Evolutionary conservation across 106 monocot species (phyloP).

Genomic region (Allium cepa): DNA sequence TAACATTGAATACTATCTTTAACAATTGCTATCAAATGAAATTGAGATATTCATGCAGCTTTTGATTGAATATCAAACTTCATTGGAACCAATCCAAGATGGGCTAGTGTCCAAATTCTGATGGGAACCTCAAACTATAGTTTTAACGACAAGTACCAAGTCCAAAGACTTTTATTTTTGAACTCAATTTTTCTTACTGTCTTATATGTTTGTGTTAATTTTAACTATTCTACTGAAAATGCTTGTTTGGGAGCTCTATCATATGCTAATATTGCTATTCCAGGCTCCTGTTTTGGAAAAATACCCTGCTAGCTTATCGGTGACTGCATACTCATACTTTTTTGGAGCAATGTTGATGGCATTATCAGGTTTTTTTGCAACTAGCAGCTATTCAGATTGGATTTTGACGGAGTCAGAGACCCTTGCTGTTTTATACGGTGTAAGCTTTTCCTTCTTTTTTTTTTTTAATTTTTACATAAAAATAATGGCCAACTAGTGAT

Average conservation of each 20-base stretch:
- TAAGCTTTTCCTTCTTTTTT: conserved; percentile 31
- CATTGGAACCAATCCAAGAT: no score
- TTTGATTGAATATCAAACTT: no score
- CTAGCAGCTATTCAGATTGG: conserved; percentile 56
- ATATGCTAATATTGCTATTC: conserved; percentile 12
- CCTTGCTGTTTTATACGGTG: conserved; percentile 78
- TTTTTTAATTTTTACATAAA: neutral
- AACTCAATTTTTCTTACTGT: no score
- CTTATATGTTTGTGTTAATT: conserved; percentile 1
- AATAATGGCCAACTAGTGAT: neutral
- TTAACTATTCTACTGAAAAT: no score
- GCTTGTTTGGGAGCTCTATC: neutral
- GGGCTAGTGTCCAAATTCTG: no score
- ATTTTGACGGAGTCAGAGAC: conserved; percentile 58
- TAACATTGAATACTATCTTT: no score
- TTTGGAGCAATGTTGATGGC: conserved; percentile 83
- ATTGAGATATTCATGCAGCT: no score
- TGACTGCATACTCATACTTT: conserved; percentile 92
- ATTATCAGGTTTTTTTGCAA: conserved; percentile 64
- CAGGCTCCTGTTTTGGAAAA: conserved; percentile 87
- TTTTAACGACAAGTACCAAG: no score
- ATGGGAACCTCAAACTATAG: no score
- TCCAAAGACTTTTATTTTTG: no score
- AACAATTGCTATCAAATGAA: no score
- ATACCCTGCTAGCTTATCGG: conserved; percentile 73